Base-by-base conservation (phyloP, 169 alveolate species). In the Plasmodium gallinaceum region DNA sequence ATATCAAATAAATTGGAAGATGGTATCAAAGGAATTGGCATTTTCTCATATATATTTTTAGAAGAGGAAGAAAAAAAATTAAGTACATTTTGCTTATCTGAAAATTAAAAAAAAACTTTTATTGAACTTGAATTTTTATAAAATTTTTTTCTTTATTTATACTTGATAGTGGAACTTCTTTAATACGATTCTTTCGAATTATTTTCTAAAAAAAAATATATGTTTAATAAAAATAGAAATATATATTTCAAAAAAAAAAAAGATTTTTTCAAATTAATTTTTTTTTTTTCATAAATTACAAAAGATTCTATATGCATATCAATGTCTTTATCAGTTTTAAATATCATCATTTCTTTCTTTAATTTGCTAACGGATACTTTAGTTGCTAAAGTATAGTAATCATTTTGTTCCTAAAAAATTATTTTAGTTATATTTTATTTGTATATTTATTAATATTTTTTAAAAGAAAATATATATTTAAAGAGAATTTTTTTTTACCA, bases 21-120 rank as follows among this genome's bases (percentile, higher is more conserved):
- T 8, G 80, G 20, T 62, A 78, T 65, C n/a, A 78, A 20, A 64
- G 89, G 89, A 1, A 78, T 37, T 64, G 89, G 89, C 51, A 65
- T 42, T 32, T 78, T 37, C 26, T 78, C 76, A 54, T 78, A 78
- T 1, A 70, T 68, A 64, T 66, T 20, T 48, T 64, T 78, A 42
- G 69, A 48, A 9, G 78, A 65, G 16, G 69, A 54, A n/a, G 51
- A 5, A 16, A 78, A 78, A 20, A 78, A 18, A 12, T 58, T 66
- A 22, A 78, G 75, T n/a, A 69, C n/a, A 26, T 46, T 64, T 5
- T 51, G 60, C 39, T 54, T 46, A 16, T 43, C 89, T 78, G 72
- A 20, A 74, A 48, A 60, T 43, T 8, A 60, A 60, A 57, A 24
- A 26, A 9, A 48, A 16, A 26, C 22, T 32, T 24, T 39, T 32